Conservation (phyloP, 768 basidiomycete genomes). For the Tulasnella sp. region DNA sequence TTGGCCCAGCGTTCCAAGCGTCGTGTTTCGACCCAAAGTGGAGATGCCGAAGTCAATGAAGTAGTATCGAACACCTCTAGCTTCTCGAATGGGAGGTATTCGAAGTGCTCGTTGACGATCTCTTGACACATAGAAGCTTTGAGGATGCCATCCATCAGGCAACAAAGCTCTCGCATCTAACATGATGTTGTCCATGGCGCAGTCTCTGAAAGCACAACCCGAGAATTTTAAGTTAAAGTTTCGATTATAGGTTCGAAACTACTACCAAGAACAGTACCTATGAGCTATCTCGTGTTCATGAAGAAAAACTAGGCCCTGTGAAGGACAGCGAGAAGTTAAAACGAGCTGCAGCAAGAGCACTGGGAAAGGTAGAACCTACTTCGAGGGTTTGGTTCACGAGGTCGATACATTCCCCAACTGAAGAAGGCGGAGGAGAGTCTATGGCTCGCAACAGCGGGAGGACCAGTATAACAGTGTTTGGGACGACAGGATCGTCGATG, state of each 20-base stretch:
- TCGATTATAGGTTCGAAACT: neutral
- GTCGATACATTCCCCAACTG: neutral
- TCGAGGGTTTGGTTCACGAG: slow-evolving; percentile 18
- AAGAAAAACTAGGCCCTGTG: neutral
- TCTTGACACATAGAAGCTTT: neutral
- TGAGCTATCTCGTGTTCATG: neutral
- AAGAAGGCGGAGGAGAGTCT: neutral
- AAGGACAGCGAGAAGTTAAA: too few species aligned
- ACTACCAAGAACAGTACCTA: too few species aligned
- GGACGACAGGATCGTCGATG: neutral
- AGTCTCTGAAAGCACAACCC: slow-evolving; percentile 12
- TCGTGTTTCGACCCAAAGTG: neutral
- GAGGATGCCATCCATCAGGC: slow-evolving; percentile 21
- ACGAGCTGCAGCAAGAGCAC: too few species aligned
- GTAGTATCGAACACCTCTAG: slow-evolving; percentile 12
- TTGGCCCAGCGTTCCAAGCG: neutral
- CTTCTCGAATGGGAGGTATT: neutral
- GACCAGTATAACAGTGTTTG: slow-evolving; percentile 5
- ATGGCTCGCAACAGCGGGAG: slow-evolving; percentile 3
- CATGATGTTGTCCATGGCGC: slow-evolving; percentile 23
- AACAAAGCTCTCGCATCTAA: slow-evolving; percentile 13
- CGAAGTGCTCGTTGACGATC: too few species aligned
- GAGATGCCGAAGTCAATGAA: slow-evolving; percentile 24
- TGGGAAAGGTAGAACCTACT: too few species aligned
- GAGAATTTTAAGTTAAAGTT: too few species aligned